Base-by-base conservation (phyloP, 306 rosid species). In the Dalbergia cultrata region DNA sequence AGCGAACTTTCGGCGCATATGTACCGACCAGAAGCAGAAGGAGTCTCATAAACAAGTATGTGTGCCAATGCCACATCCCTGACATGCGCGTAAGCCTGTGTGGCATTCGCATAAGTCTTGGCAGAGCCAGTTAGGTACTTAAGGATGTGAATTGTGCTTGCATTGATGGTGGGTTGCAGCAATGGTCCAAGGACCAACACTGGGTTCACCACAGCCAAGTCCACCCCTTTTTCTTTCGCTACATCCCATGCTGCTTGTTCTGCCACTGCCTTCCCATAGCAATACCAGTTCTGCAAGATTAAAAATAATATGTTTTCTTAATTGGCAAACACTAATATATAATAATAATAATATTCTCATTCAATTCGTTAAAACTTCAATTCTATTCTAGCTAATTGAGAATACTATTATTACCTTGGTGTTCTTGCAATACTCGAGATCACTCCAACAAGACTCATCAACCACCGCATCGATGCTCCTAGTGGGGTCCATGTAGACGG, bases 381-480 rank as follows among this genome's bases (percentile, higher is more conserved):
- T 16, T n/a, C 31, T 26, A 26, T 26, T 26, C 31, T 26, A 26
- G 31, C 9, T 9, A 41, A 17, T 66, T n/a, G 52, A 17, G n/a
- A 67, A 43, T 21, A 67, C n/a, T 13, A 11, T 37, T 26, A 1
- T 26, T 26, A 88, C 97, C 95, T 93, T 90, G 35, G 98, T 93
- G 85, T 86, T 93, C 84, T 93, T 95, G 97, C 98, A 93, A 67
- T 80, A 88, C 7, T 95, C 98, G 14, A 95, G 85, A 59, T 95
- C 93, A 64, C 97, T 92, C 99, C 99, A 95, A 49, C 97, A 95
- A 5, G 94, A 93, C 73, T 93, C 99, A 0, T 93, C 98, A 31
- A 95, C 94, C 13, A 92, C 89, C 12, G n/a, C 82, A 37, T 95
- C 98, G 2, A 86, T 88, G 33, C 86, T 77, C 79, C 98, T 85